Conservation (phyloP, 768 basidiomycete species). For the Podaxis mareebaensis region DNA sequence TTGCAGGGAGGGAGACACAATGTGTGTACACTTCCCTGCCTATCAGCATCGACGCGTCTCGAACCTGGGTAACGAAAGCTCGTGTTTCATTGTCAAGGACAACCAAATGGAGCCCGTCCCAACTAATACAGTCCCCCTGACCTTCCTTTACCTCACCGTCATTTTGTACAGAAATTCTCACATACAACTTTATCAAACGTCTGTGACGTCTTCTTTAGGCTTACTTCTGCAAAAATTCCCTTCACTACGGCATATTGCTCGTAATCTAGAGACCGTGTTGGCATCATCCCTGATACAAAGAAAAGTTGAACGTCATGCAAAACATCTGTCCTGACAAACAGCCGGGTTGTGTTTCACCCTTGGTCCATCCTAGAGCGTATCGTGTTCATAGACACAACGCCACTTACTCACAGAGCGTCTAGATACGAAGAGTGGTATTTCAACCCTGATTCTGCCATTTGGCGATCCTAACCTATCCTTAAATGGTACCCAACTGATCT, state of each 20-base stretch:
- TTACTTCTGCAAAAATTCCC: background rate
- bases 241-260: background rate
- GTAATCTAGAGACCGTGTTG: background rate
- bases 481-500: background rate
- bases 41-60: background rate
- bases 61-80: background rate
- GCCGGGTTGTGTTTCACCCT: background rate
- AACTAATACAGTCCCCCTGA: background rate
- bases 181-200: constrained; percentile 11
- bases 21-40: background rate
- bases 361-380: no score
- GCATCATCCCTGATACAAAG: background rate
- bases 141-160: constrained; percentile 9
- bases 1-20: background rate
- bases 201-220: background rate
- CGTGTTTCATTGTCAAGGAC: constrained; percentile 10
- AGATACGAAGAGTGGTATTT: background rate
- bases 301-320: background rate
- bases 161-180: background rate
- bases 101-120: constrained; percentile 8
- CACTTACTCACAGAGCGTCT: no score
- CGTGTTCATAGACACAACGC: no score
- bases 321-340: background rate
- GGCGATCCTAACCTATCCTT: background rate
- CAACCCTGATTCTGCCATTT: background rate